Evolutionary conservation across 2,329 filamentous ascomycete species (phyloP).

Genomic region (Atkinsonella texensis): DNA sequence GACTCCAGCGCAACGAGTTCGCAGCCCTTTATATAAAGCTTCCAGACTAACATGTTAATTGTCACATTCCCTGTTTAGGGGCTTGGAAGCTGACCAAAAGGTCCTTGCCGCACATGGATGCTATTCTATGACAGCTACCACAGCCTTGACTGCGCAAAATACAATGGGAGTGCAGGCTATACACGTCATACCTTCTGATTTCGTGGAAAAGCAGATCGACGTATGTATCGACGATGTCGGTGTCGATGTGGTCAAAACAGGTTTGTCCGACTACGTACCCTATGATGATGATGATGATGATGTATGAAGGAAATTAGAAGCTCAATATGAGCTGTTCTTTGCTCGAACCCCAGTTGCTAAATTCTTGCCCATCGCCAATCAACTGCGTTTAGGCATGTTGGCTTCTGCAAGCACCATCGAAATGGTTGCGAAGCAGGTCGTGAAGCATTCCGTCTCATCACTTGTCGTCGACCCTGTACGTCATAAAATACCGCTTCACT

Average conservation of each 20-base stretch:
- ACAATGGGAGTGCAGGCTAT: conserved; percentile 75
- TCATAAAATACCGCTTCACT: neutral
- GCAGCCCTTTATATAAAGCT: neutral
- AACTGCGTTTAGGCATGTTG: conserved; percentile 22
- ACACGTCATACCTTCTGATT: conserved; percentile 64
- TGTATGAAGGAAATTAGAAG: too few species aligned
- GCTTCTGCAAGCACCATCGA: conserved; percentile 25
- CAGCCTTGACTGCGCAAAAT: conserved; percentile 92
- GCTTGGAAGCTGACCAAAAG: conserved; percentile 91
- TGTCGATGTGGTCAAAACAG: conserved; percentile 84
- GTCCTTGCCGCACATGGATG: conserved; percentile 84
- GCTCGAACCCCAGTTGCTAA: neutral
- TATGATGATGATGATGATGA: neutral
- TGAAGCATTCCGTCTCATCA: conserved; percentile 17
- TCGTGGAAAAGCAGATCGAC: conserved; percentile 77
- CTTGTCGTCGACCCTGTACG: conserved; percentile 28
- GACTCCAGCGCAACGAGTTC: too few species aligned
- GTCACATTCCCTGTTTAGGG: conserved; percentile 37
- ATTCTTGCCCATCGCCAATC: too few species aligned
- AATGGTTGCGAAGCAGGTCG: conserved; percentile 20
- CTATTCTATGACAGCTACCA: conserved; percentile 94
- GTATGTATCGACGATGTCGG: conserved; percentile 74
- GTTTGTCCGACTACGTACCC: conserved; percentile 33
- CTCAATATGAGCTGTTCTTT: neutral
- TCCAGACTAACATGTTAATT: neutral